These are phyloP conservation scores for Rhizopogon roseolus DNA, from an alignment of 768 basidiomycete genomes.

Conservation along the genomic window DNA sequence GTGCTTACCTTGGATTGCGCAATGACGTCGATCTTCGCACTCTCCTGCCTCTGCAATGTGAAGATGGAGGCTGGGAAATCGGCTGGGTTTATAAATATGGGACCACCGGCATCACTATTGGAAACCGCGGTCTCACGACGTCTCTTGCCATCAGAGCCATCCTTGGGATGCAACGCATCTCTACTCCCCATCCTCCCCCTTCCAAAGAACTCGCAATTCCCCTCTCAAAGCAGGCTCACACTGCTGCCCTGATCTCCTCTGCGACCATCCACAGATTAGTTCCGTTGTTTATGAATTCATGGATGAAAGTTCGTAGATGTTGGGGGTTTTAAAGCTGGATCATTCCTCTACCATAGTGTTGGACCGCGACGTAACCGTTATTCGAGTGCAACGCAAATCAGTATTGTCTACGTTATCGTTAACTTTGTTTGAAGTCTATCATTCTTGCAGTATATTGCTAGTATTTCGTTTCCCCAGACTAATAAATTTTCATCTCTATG, in stretches of 20 bases:
- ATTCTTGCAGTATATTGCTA: too few relatives aligned
- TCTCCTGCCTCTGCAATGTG: slow-evolving; percentile 43
- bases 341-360: too few relatives aligned
- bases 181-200: neutral
- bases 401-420: too few relatives aligned
- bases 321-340: neutral
- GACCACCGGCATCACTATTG: slow-evolving; percentile 40
- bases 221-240: neutral
- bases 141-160: slow-evolving; percentile 51
- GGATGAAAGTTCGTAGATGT: neutral
- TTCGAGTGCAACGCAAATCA: too few relatives aligned
- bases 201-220: neutral
- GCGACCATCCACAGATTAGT: neutral
- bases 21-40: slow-evolving; percentile 40
- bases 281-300: neutral
- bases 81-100: slow-evolving; percentile 58
- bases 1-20: slow-evolving; percentile 34
- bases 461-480: too few relatives aligned
- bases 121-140: slow-evolving; percentile 52
- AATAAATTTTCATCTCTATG: too few relatives aligned
- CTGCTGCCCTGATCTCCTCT: neutral
- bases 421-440: too few relatives aligned
- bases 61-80: slow-evolving; percentile 52
- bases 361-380: too few relatives aligned
- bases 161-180: slow-evolving; percentile 8